phyloP scores from a whole-genome alignment of 2,329 filamentous ascomycete species.

The Elsinoe fawcettii region DNA sequence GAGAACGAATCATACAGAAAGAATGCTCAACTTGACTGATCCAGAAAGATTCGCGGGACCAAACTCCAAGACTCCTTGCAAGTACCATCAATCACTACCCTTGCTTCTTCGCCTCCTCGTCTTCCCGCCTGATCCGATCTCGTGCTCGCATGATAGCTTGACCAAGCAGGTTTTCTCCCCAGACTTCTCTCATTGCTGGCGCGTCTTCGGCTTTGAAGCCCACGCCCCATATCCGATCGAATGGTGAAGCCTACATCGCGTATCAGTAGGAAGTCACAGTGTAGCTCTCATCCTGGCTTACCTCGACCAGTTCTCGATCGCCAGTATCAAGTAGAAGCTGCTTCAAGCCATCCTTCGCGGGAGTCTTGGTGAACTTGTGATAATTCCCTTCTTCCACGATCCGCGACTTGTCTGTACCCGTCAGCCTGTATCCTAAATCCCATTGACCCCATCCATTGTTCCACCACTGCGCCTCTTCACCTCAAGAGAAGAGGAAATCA shows the following conservation, averaged over 20 bases:
- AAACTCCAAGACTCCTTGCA: neutral
- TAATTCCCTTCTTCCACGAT: slow-evolving; percentile 53
- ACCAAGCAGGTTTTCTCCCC: slow-evolving; percentile 60
- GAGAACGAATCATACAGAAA: neutral
- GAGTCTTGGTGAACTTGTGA: slow-evolving; percentile 50
- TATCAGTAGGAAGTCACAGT: neutral
- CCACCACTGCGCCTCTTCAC: slow-evolving; percentile 5
- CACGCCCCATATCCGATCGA: slow-evolving; percentile 59
- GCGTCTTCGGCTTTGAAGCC: slow-evolving; percentile 51
- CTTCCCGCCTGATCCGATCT: slow-evolving; percentile 42
- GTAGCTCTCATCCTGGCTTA: slow-evolving; percentile 21
- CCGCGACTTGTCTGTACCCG: slow-evolving; percentile 36
- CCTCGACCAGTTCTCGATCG: slow-evolving; percentile 55
- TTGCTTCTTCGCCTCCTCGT: neutral
- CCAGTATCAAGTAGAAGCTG: slow-evolving; percentile 50
- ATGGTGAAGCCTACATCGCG: slow-evolving; percentile 36
- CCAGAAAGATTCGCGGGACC: neutral
- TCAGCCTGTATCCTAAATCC: neutral
- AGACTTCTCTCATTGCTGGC: slow-evolving; percentile 39
- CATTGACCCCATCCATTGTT: neutral
- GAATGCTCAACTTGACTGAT: neutral
- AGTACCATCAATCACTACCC: too few relatives aligned
- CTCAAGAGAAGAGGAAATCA: neutral
- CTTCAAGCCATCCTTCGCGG: slow-evolving; percentile 38
- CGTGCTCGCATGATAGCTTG: slow-evolving; percentile 55